Evolutionary conservation across 176 grass and related monocot genomes (phyloP).

Genomic region (Pontederia paniculata): DNA sequence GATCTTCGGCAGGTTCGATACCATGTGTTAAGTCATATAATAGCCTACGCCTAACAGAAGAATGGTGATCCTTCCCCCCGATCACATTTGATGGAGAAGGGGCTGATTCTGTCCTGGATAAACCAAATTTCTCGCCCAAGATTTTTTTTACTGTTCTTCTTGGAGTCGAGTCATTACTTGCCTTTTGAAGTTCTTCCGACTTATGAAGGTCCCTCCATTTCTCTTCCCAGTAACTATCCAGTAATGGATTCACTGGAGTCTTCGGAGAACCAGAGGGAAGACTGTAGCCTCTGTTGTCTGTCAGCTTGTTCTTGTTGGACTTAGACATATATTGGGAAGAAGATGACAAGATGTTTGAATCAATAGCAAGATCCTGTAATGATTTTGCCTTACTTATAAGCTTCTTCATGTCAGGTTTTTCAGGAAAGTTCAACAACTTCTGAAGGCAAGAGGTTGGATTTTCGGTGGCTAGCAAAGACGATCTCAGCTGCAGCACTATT

Average conservation of each 20-base stretch:
- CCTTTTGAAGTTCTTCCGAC: slow-evolving; percentile 28
- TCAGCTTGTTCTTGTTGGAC: slow-evolving; percentile 25
- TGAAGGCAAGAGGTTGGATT: slow-evolving; percentile 66
- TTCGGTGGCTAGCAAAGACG: slow-evolving; percentile 78
- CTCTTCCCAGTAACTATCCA: slow-evolving; percentile 91
- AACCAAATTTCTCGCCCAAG: slow-evolving; percentile 40
- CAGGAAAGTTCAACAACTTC: slow-evolving; percentile 74
- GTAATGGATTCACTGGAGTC: slow-evolving; percentile 38
- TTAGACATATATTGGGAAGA: slow-evolving; percentile 18
- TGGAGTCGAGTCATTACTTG: slow-evolving; percentile 27
- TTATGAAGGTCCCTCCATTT: slow-evolving; percentile 78
- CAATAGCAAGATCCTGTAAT: slow-evolving; percentile 51
- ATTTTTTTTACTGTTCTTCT: slow-evolving; percentile 37
- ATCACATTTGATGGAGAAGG: slow-evolving; percentile 33
- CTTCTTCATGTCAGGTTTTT: slow-evolving; percentile 51
- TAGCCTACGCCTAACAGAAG: slow-evolving; percentile 58
- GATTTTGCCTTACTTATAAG: slow-evolving; percentile 73
- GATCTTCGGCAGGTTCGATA: slow-evolving; percentile 17
- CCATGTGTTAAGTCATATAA: slow-evolving; percentile 32
- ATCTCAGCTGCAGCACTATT: slow-evolving; percentile 88
- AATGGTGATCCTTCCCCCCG: slow-evolving; percentile 14
- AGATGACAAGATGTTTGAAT: slow-evolving; percentile 39
- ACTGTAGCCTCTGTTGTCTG: slow-evolving; percentile 29
- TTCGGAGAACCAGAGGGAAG: slow-evolving; percentile 16
- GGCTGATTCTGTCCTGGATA: slow-evolving; percentile 62